Evolutionary conservation across 345 rosid species (phyloP), one percentile per base, ranked within the genome.

Genomic region (Eucalyptus cloeziana): DNA sequence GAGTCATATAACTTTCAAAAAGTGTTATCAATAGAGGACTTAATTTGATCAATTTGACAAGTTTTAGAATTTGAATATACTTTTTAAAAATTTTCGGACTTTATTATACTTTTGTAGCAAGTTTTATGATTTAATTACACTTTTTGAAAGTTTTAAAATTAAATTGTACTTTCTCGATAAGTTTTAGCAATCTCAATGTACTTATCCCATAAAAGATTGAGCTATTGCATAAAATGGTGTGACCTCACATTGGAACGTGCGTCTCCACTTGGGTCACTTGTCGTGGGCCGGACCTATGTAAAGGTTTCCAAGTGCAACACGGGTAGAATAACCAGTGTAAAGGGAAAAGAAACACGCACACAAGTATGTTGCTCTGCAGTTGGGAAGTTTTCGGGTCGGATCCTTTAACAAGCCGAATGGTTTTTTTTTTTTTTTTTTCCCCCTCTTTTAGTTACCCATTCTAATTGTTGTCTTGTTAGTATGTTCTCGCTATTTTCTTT

Each of bases 21-120:
- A 52, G 0, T 52, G 24, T 52, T 52, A 19, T 19, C 10, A 52
- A 0, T 52, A 52, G 10, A 52, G 0, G 25, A 8, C 25, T 52
- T 52, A 52, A 19, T 52, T 52, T 0, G 5, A 52, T 52, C 1
- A 52, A 52, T 52, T 19, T 21, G 10, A 21, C 0, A 21, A 52
- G 0, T 21, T 52, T 52, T 52, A 52, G 0, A 7, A 52, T 10
- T 19, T 21, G 25, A 52, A 7, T 8, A 52, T 52, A 21, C 58
- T 52, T 52, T 52, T 52, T 21, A 52, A 52, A 19, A 21, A 0
- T 52, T 21, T 52, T 52, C 21, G 5, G 1, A 52, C 1, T 52
- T 52, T 21, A 8, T 52, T 0, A 0, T 21, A 52, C 10, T 21
- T 50, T 21, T 52, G 1, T 52, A 52, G 21, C 0, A 52, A 52